Percentiles rank a stretch among this genome's conserved stretches.
phyloP scores from a whole-genome alignment of 208 protist genomes.

The Trypanosoma lewisi region DNA sequence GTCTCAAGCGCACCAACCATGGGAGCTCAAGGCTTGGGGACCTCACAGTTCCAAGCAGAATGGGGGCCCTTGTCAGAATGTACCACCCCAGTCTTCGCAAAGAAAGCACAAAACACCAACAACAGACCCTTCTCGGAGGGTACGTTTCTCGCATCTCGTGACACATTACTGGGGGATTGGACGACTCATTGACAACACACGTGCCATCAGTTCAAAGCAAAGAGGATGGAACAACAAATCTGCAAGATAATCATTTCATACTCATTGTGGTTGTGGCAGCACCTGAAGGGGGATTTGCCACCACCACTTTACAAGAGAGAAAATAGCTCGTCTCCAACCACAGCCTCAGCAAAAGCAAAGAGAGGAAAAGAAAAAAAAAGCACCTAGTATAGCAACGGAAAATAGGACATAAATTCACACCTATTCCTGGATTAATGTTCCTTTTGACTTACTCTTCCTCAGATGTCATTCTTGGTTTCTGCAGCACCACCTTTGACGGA shows the following conservation, averaged over 20 bases:
- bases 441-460: neutral
- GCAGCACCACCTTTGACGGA: slow-evolving; percentile 20
- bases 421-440: neutral
- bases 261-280: neutral
- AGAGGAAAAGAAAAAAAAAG: neutral
- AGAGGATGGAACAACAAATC: neutral
- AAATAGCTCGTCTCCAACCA: neutral
- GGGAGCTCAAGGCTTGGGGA: too few species aligned
- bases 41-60: too few species aligned
- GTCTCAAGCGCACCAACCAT: too few species aligned
- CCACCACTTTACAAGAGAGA: neutral
- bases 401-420: neutral
- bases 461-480: slow-evolving; percentile 15
- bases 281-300: neutral
- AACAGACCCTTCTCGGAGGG: neutral
- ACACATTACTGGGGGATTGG: neutral
- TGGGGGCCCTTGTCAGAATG: too few species aligned
- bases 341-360: neutral
- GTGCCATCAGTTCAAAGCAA: neutral
- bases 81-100: neutral
- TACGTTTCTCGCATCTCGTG: neutral
- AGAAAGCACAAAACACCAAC: neutral
- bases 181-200: neutral
- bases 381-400: neutral
- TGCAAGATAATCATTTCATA: too few species aligned